These are phyloP conservation scores for Hanseniaspora pseudoguilliermondii DNA, from an alignment of 805 yeast genomes.

Conservation along the genomic window DNA sequence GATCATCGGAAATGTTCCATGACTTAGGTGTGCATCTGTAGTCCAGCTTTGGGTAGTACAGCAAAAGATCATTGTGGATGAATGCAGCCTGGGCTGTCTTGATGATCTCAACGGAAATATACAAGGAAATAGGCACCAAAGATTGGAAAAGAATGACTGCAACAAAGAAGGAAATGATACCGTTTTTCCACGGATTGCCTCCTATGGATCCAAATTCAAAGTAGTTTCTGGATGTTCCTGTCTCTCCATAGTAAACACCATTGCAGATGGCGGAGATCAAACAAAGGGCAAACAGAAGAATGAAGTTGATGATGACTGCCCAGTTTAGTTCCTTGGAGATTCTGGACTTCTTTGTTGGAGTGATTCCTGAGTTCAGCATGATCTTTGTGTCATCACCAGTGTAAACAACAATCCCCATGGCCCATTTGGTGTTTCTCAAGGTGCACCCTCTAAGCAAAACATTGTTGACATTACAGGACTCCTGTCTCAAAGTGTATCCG, in stretches of 20 bases:
- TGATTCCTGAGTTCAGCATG: slow-evolving; percentile 67
- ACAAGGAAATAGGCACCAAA: slow-evolving; percentile 69
- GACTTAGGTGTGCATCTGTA: slow-evolving; percentile 76
- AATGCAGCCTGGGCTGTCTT: slow-evolving; percentile 73
- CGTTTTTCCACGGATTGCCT: slow-evolving; percentile 52
- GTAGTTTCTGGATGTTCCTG: slow-evolving; percentile 40
- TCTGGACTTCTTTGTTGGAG: slow-evolving; percentile 66
- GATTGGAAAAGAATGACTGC: slow-evolving; percentile 66
- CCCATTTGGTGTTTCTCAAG: slow-evolving; percentile 77
- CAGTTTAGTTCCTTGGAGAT: slow-evolving; percentile 60
- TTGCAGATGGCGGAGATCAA: slow-evolving; percentile 57
- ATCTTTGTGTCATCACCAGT: slow-evolving; percentile 73
- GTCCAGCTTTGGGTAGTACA: slow-evolving; percentile 58
- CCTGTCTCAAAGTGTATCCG: slow-evolving; percentile 27
- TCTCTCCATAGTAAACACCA: slow-evolving; percentile 46
- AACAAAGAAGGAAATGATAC: slow-evolving; percentile 61
- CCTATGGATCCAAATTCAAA: slow-evolving; percentile 64
- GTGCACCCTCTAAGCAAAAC: slow-evolving; percentile 61
- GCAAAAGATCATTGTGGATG: slow-evolving; percentile 59
- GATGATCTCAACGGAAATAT: slow-evolving; percentile 69
- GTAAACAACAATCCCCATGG: slow-evolving; percentile 58
- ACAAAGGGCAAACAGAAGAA: slow-evolving; percentile 52
- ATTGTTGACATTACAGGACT: slow-evolving; percentile 58
- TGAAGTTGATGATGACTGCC: slow-evolving; percentile 56
- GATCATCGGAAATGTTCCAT: slow-evolving; percentile 76